phyloP scores from a whole-genome alignment of 805 yeast species.

The Ogataea chonburiensis region DNA sequence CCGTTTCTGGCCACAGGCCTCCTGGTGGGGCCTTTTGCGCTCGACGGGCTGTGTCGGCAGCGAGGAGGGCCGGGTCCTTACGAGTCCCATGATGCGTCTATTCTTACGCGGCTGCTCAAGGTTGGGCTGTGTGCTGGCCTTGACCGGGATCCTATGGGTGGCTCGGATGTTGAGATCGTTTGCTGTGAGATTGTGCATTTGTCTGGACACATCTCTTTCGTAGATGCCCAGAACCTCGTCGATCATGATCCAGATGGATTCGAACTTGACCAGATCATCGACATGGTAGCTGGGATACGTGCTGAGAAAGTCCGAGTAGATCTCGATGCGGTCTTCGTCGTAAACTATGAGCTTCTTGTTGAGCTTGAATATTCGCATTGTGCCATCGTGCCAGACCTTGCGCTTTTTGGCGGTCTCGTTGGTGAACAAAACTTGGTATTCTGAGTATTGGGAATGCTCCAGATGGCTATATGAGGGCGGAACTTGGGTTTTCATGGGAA shows the following conservation, averaged over 20 bases:
- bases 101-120: slow-evolving; percentile 8
- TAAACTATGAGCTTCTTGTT: slow-evolving; percentile 47
- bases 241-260: slow-evolving; percentile 27
- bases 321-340: slow-evolving; percentile 32
- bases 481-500: slow-evolving; percentile 15
- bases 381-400: slow-evolving; percentile 55
- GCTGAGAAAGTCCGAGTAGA: slow-evolving; percentile 28
- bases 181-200: slow-evolving; percentile 15
- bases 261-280: slow-evolving; percentile 28
- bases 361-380: slow-evolving; percentile 43
- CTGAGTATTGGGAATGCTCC: slow-evolving; percentile 42
- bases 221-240: slow-evolving; percentile 33
- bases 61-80: slow-evolving; percentile 14
- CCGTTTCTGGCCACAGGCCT: slow-evolving; percentile 7
- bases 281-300: slow-evolving; percentile 36
- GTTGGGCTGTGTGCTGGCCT: slow-evolving; percentile 6
- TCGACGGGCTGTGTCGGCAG: slow-evolving; percentile 4
- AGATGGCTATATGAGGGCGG: slow-evolving; percentile 22
- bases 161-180: slow-evolving; percentile 18
- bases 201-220: slow-evolving; percentile 39
- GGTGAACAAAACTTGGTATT: slow-evolving; percentile 47
- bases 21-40: slow-evolving; percentile 1
- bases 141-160: not conserved
- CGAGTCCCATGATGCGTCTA: slow-evolving; percentile 17
- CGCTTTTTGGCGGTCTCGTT: slow-evolving; percentile 43